Evolutionary conservation across 352 stramenopile species (phyloP).

Genomic region (Aphanomyces stellatus): DNA sequence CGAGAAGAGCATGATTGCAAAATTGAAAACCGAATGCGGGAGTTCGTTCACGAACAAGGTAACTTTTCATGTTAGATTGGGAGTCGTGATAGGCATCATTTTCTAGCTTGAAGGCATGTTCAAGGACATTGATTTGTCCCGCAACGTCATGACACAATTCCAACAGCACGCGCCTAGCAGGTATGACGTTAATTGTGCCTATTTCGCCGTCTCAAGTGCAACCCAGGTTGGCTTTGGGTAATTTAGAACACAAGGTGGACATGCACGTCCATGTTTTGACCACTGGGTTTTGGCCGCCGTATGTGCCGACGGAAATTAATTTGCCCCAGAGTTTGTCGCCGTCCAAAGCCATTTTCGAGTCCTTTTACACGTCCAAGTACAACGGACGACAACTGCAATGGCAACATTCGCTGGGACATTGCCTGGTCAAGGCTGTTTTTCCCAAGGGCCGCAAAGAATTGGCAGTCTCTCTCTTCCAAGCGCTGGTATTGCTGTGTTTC

Average conservation of each 20-base stretch:
- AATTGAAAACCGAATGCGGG: constrained; percentile 98
- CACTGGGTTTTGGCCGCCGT: constrained; percentile 96
- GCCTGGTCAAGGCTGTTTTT: constrained; percentile 82
- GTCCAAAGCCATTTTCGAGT: constrained; percentile 79
- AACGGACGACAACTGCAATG: constrained; percentile 84
- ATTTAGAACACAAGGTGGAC: constrained; percentile 60
- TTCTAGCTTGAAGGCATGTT: constrained; percentile 98
- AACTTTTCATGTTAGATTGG: constrained; percentile 2
- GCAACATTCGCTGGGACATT: constrained; percentile 86
- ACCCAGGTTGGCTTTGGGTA: constrained; percentile 38
- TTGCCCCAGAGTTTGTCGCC: constrained; percentile 49
- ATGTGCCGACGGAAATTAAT: constrained; percentile 79
- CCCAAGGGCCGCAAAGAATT: constrained; percentile 76
- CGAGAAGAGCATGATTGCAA: constrained; percentile 94
- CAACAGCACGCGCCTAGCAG: constrained; percentile 66
- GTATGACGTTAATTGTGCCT: constrained; percentile 24
- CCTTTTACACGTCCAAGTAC: constrained; percentile 86
- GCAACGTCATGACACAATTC: constrained; percentile 92
- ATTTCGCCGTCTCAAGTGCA: not conserved
- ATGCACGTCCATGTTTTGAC: constrained; percentile 97
- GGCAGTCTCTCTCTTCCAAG: constrained; percentile 81
- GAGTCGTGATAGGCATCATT: not conserved
- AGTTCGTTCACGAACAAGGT: constrained; percentile 96
- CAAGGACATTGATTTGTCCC: constrained; percentile 96
- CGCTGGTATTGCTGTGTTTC: constrained; percentile 81